Percentiles rank a stretch among this genome's conserved stretches.
Evolutionary conservation across 1,284 basidiomycete species (phyloP).

Genomic region (Coniferiporia sulphurascens): DNA sequence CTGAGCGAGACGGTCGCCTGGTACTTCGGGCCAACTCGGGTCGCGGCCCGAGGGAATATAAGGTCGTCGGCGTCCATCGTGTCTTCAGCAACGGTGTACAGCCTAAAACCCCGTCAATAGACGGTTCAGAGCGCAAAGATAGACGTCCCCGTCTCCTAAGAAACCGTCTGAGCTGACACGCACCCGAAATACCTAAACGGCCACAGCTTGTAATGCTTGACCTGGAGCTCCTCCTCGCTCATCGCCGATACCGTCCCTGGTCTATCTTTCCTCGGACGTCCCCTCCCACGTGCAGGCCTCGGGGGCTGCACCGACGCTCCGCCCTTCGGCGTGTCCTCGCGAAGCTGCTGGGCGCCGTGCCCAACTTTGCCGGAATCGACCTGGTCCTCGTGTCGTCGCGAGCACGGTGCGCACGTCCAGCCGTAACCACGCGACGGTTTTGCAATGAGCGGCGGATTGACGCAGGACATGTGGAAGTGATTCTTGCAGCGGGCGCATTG

Average conservation of each 20-base stretch:
- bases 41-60: slow-evolving; percentile 89
- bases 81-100: slow-evolving; percentile 88
- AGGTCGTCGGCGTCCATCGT: slow-evolving; percentile 93
- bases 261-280: slow-evolving; percentile 67
- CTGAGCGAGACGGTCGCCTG: slow-evolving; percentile 66
- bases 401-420: slow-evolving; percentile 96
- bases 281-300: slow-evolving; percentile 45
- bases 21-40: slow-evolving; percentile 82
- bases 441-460: slow-evolving; percentile 88
- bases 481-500: slow-evolving; percentile 92
- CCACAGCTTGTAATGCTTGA: slow-evolving; percentile 90
- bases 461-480: slow-evolving; percentile 94
- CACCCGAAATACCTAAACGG: slow-evolving; percentile 96
- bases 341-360: background rate
- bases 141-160: background rate
- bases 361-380: slow-evolving; percentile 44
- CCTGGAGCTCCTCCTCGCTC: slow-evolving; percentile 69
- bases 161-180: slow-evolving; percentile 30
- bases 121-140: background rate
- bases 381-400: slow-evolving; percentile 82
- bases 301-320: background rate
- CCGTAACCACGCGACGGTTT: slow-evolving; percentile 97
- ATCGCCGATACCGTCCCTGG: slow-evolving; percentile 45
- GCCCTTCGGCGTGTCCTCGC: slow-evolving; percentile 9
- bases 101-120: slow-evolving; percentile 38